These are phyloP conservation scores for Fusarium sp. DNA, from an alignment of 2,329 filamentous ascomycete species.

Conservation along the genomic window DNA sequence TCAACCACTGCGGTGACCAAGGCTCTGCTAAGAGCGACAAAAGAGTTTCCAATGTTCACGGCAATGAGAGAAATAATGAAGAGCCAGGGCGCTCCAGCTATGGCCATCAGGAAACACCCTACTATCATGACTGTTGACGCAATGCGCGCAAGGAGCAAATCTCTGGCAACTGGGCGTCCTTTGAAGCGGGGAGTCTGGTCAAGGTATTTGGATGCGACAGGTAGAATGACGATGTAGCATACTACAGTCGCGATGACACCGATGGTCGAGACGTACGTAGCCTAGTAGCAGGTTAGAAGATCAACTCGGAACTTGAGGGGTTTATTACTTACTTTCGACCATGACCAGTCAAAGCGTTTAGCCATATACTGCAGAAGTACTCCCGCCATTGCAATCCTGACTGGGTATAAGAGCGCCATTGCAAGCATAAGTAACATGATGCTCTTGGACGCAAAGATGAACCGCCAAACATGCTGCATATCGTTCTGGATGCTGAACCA, in stretches of 20 bases:
- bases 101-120: conserved; percentile 57
- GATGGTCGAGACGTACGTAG: conserved; percentile 60
- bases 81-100: conserved; percentile 55
- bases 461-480: conserved; percentile 56
- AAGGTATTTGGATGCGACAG: conserved; percentile 53
- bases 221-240: conserved; percentile 58
- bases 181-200: conserved; percentile 46
- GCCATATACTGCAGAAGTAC: conserved; percentile 68
- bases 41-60: conserved; percentile 63
- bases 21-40: conserved; percentile 61
- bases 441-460: conserved; percentile 58
- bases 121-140: conserved; percentile 53
- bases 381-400: conserved; percentile 53
- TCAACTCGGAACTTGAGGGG: accelerated
- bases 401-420: conserved; percentile 46
- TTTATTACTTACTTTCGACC: conserved; percentile 56
- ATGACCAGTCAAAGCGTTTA: conserved; percentile 65
- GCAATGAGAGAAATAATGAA: conserved; percentile 61
- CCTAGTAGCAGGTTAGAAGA: conserved; percentile 43
- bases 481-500: conserved; percentile 52
- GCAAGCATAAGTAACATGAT: conserved; percentile 59
- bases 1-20: conserved; percentile 69
- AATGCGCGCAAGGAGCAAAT: conserved; percentile 58
- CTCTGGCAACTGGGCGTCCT: conserved; percentile 55
- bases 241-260: conserved; percentile 57